Conservation (phyloP, 495 filamentous ascomycete species). For the Monascus purpureus region DNA sequence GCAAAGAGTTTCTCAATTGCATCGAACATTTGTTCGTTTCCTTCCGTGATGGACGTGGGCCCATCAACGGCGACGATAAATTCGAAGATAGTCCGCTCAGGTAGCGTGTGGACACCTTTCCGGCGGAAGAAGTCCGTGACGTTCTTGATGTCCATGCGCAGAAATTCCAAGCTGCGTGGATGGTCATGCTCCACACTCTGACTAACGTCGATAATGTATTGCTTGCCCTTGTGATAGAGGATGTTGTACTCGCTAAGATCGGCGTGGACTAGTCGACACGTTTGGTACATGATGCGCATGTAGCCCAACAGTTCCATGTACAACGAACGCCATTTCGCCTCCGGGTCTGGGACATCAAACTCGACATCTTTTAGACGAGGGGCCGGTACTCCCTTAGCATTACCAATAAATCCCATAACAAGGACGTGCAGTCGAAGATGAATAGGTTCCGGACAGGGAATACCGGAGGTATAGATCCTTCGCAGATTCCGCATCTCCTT, state of each 20-base stretch:
- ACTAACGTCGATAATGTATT: slow-evolving; percentile 94
- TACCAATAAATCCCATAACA: slow-evolving; percentile 85
- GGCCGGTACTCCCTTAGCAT: slow-evolving; percentile 71
- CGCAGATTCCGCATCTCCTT: slow-evolving; percentile 94
- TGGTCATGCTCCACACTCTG: slow-evolving; percentile 96
- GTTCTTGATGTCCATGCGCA: slow-evolving; percentile 97
- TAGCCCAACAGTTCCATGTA: slow-evolving; percentile 76
- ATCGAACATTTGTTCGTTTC: slow-evolving; percentile 27
- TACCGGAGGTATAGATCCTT: slow-evolving; percentile 65
- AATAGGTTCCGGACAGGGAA: slow-evolving; percentile 81
- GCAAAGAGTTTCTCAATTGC: slow-evolving; percentile 36
- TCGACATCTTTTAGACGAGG: slow-evolving; percentile 70
- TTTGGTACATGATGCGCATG: slow-evolving; percentile 86
- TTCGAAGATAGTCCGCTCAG: slow-evolving; percentile 60
- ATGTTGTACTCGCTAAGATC: slow-evolving; percentile 97
- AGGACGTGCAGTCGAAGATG: slow-evolving; percentile 80
- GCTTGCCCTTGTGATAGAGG: slow-evolving; percentile 67
- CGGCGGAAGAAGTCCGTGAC: slow-evolving; percentile 79
- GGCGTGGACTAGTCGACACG: slow-evolving; percentile 81
- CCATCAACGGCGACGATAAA: slow-evolving; percentile 57
- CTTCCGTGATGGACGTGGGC: slow-evolving; percentile 22
- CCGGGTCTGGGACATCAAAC: slow-evolving; percentile 39
- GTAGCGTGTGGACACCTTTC: slow-evolving; percentile 64
- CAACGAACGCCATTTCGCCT: slow-evolving; percentile 51
- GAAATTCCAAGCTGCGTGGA: slow-evolving; percentile 76